Conservation (phyloP, 78 protist genomes). For the Bodo saltans region DNA sequence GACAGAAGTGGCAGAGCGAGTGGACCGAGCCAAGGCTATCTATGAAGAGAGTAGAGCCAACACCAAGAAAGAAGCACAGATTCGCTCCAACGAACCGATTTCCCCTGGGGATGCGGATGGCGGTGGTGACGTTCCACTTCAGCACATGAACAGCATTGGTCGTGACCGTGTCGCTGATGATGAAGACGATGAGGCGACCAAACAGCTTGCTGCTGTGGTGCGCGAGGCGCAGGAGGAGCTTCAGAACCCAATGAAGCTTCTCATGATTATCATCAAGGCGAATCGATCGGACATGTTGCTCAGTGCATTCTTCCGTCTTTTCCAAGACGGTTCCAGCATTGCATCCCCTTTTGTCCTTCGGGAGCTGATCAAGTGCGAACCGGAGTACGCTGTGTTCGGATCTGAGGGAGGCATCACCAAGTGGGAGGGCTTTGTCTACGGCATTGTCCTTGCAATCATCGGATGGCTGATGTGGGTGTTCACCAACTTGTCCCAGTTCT, state of each 20-base stretch:
- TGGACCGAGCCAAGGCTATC: background rate
- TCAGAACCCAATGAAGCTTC: background rate
- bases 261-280: background rate
- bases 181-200: too few species aligned
- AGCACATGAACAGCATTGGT: too few species aligned
- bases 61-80: too few species aligned
- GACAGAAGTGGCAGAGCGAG: background rate
- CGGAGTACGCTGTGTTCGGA: too few species aligned
- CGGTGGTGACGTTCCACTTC: too few species aligned
- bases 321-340: background rate
- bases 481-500: background rate
- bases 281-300: background rate
- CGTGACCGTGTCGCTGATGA: too few species aligned
- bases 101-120: background rate
- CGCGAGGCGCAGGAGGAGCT: too few species aligned
- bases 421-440: background rate
- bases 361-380: background rate
- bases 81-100: background rate
- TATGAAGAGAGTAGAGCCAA: too few species aligned
- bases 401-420: background rate
- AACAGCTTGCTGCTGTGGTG: too few species aligned
- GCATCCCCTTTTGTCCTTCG: background rate
- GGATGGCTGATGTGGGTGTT: background rate
- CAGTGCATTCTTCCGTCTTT: background rate
- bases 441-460: background rate